These are phyloP conservation scores for Chrysosporium keratinophilum DNA, from an alignment of 2,329 filamentous ascomycete genomes.

Conservation along the genomic window DNA sequence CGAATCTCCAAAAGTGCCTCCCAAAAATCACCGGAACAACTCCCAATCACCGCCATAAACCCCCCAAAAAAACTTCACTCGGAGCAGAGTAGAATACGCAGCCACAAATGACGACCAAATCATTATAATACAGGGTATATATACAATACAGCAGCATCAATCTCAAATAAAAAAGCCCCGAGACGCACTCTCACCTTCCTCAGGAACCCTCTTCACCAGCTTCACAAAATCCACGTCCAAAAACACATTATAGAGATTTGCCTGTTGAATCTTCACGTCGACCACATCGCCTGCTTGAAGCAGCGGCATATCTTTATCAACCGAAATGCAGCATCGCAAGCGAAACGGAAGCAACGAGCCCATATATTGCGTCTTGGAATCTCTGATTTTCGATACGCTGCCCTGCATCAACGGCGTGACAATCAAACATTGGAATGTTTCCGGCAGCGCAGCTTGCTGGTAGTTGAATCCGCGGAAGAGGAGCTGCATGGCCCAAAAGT, in stretches of 20 bases:
- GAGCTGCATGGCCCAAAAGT: constrained; percentile 45
- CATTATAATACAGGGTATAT: constrained; percentile 11
- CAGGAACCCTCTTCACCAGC: constrained; percentile 14
- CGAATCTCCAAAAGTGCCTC: too few species aligned
- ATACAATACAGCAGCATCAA: background rate
- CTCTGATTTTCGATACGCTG: constrained; percentile 16
- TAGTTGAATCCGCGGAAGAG: constrained; percentile 51
- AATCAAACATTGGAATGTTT: constrained; percentile 35
- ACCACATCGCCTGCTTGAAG: constrained; percentile 17
- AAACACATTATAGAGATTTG: constrained; percentile 17
- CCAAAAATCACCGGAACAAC: too few species aligned
- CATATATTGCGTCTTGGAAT: constrained; percentile 11
- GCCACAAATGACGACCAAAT: too few species aligned
- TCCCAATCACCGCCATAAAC: too few species aligned
- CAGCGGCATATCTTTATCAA: constrained; percentile 5
- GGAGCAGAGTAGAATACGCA: too few species aligned
- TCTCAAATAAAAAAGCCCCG: constrained; percentile 12
- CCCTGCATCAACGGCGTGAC: constrained; percentile 25
- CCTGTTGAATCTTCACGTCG: constrained; percentile 15
- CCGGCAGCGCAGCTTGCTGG: constrained; percentile 42
- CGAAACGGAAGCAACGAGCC: constrained; percentile 18
- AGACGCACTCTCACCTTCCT: constrained; percentile 5
- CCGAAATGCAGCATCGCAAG: constrained; percentile 16
- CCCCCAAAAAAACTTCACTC: too few species aligned
- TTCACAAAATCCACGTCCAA: constrained; percentile 13